A percentile compares a stretch with the other conserved stretches of the same genome.
phyloP scores from a whole-genome alignment of 768 basidiomycete species.

The Dacryopinax primogenitus region DNA sequence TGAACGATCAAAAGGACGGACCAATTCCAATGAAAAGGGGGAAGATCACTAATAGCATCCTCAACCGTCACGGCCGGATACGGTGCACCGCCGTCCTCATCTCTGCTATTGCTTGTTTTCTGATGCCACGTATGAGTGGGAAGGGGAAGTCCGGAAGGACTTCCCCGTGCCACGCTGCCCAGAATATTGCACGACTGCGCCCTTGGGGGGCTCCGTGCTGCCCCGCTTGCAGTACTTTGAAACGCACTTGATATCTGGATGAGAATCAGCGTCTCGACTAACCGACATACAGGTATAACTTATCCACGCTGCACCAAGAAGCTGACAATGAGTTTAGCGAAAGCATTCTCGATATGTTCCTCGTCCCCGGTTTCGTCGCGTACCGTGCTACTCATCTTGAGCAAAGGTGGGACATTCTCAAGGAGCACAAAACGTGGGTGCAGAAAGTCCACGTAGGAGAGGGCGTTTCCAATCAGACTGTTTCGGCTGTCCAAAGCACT shows the following conservation, averaged over 20 bases:
- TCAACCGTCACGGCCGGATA: conserved; percentile 48
- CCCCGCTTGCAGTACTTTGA: conserved; percentile 40
- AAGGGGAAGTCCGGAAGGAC: conserved; percentile 39
- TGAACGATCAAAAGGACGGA: conserved; percentile 23
- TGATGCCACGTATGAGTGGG: conserved; percentile 40
- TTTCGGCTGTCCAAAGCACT: conserved; percentile 41
- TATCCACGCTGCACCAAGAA: conserved; percentile 57
- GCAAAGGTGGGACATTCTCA: conserved; percentile 40
- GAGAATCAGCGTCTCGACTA: background rate
- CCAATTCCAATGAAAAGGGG: conserved; percentile 51
- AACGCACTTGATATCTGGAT: conserved; percentile 37
- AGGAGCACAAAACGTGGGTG: conserved; percentile 35
- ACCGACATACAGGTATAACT: conserved; percentile 10
- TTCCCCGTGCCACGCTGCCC: conserved; percentile 35
- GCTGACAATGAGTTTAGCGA: conserved; percentile 53
- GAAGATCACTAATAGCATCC: conserved; percentile 64
- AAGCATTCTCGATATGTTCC: conserved; percentile 46
- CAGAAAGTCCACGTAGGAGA: conserved; percentile 40
- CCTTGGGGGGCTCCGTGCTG: conserved; percentile 47
- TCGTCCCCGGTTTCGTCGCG: conserved; percentile 43
- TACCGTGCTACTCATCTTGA: background rate
- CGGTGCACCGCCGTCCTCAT: conserved; percentile 28
- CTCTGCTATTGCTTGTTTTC: conserved; percentile 26
- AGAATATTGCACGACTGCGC: conserved; percentile 41
- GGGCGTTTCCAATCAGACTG: conserved; percentile 37